Conservation (phyloP, 306 rosid species). For the Sechiopsis laciniata region DNA sequence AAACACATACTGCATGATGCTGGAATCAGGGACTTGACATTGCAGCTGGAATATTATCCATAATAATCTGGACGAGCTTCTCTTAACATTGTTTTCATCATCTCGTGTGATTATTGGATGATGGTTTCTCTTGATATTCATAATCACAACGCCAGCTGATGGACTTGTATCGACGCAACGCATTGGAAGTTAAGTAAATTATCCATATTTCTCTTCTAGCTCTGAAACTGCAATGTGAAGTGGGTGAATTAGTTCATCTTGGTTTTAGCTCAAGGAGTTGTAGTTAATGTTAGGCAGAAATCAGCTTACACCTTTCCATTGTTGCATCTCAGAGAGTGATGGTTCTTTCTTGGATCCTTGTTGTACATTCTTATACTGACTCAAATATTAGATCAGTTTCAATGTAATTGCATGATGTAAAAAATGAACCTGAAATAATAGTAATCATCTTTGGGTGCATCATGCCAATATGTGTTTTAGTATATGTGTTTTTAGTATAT, state of each 20-base stretch:
- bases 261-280: background rate
- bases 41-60: constrained; percentile 64
- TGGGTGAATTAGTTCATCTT: no score
- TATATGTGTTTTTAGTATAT: no score
- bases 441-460: no score
- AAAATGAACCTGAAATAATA: no score
- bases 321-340: constrained; percentile 11
- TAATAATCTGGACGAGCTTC: background rate
- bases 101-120: background rate
- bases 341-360: background rate
- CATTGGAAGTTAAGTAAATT: background rate
- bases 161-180: background rate
- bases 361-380: background rate
- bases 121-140: background rate
- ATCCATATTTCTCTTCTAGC: background rate
- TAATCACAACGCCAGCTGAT: background rate
- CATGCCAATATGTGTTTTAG: no score
- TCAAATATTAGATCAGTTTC: background rate
- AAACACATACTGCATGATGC: constrained; percentile 51
- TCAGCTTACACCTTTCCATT: no score
- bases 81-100: background rate
- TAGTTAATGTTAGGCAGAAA: background rate
- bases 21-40: constrained; percentile 79
- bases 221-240: constrained; percentile 2
- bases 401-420: no score